A percentile compares a stretch with the other conserved stretches of the same genome.
phyloP scores from a whole-genome alignment of 805 yeast genomes.

The Suhomyces sp. region DNA sequence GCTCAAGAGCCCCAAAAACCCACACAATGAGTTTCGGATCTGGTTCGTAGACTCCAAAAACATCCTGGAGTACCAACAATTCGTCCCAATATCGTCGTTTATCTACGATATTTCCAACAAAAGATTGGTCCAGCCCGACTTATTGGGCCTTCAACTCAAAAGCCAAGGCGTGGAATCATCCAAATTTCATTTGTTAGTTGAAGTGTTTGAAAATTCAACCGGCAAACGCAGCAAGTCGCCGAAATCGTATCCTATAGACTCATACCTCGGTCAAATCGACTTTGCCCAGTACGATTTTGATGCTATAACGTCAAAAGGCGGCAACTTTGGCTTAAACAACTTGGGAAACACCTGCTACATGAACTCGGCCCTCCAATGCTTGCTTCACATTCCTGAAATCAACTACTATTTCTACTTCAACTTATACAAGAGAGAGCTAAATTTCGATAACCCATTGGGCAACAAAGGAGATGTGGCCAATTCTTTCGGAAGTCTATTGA shows the following conservation, averaged over 20 bases:
- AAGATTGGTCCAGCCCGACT: constrained; percentile 23
- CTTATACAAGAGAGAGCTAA: constrained; percentile 62
- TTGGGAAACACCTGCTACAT: constrained; percentile 91
- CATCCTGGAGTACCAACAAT: constrained; percentile 19
- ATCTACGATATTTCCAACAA: constrained; percentile 28
- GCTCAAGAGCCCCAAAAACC: constrained; percentile 16
- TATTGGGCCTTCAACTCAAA: constrained; percentile 23
- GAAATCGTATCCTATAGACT: constrained; percentile 3
- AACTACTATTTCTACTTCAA: constrained; percentile 68
- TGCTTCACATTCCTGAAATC: constrained; percentile 81
- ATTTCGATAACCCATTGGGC: constrained; percentile 79
- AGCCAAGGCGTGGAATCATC: constrained; percentile 23
- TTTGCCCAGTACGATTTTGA: constrained; percentile 12
- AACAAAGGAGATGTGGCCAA: constrained; percentile 77
- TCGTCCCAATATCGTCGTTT: constrained; percentile 25
- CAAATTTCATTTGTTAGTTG: constrained; percentile 6
- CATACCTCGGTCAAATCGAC: constrained; percentile 8
- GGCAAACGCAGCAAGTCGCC: background rate
- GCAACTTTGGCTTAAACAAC: constrained; percentile 57
- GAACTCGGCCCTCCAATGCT: constrained; percentile 92
- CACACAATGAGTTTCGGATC: constrained; percentile 23
- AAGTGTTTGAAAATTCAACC: background rate
- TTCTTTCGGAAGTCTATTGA: constrained; percentile 69
- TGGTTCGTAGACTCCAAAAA: constrained; percentile 35
- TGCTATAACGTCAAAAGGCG: constrained; percentile 31